A percentile compares a stretch with the other conserved stretches of the same genome.
Conservation (phyloP, 441 rosid genomes). For the Adansonia gregorii region DNA sequence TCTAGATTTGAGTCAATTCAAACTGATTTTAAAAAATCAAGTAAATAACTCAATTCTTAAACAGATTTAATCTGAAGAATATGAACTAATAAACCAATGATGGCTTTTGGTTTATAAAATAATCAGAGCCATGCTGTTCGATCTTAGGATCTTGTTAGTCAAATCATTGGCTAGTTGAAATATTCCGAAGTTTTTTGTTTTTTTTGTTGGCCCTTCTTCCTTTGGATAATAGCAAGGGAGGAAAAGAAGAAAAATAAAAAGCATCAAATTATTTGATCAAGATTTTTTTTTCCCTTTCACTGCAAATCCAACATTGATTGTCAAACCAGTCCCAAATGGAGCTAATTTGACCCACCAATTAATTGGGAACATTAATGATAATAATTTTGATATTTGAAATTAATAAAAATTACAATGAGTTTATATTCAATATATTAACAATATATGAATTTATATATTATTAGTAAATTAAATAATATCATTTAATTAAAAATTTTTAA, state of each 20-base stretch:
- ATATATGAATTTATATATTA: too few relatives aligned
- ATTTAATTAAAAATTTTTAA: too few relatives aligned
- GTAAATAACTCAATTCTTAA: too few relatives aligned
- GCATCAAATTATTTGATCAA: not conserved
- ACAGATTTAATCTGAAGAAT: too few relatives aligned
- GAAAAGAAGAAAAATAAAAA: not conserved
- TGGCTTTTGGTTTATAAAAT: not conserved
- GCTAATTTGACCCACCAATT: slow-evolving; percentile 24
- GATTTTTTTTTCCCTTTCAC: not conserved
- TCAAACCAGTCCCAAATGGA: slow-evolving; percentile 22
- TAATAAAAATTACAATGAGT: too few relatives aligned
- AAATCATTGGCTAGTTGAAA: slow-evolving; percentile 10
- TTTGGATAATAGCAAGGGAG: not conserved
- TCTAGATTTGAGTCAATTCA: too few relatives aligned
- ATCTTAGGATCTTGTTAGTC: slow-evolving; percentile 26
- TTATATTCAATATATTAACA: too few relatives aligned
- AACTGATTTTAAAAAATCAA: too few relatives aligned
- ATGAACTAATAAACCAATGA: too few relatives aligned
- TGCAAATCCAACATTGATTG: not conserved
- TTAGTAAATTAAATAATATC: too few relatives aligned
- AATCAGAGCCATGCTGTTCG: not conserved
- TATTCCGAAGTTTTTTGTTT: not conserved
- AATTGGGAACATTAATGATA: slow-evolving; percentile 6
- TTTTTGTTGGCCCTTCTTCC: not conserved
- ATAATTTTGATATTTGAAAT: too few relatives aligned